These are phyloP conservation scores for Pueraria montana DNA, from an alignment of 306 rosid genomes.

Conservation along the genomic window DNA sequence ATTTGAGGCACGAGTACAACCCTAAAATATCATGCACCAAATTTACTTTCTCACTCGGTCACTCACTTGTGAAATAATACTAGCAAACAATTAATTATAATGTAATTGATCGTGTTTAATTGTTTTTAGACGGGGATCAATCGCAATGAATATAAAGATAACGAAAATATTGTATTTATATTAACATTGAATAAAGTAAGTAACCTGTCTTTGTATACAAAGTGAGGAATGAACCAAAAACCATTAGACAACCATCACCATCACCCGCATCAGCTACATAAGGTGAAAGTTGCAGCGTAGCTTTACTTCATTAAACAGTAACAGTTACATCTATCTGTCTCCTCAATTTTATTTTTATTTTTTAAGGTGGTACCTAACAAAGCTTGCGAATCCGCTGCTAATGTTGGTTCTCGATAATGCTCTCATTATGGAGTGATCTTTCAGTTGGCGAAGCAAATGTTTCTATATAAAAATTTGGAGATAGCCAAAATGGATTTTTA, in stretches of 20 bases:
- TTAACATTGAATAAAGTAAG: slow-evolving; percentile 9
- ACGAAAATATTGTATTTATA: background rate
- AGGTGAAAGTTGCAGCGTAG: slow-evolving; percentile 38
- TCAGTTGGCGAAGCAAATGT: slow-evolving; percentile 9
- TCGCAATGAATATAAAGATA: background rate
- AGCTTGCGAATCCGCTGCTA: slow-evolving; percentile 33
- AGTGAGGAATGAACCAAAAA: background rate
- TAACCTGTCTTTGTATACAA: background rate
- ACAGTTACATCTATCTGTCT: slow-evolving; percentile 26
- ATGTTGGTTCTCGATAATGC: background rate
- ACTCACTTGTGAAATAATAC: background rate
- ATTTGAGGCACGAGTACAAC: background rate
- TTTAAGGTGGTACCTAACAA: slow-evolving; percentile 45
- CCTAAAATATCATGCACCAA: too few relatives aligned
- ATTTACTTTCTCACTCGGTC: too few relatives aligned
- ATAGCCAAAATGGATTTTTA: slow-evolving; percentile 21
- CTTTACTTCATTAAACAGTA: slow-evolving; percentile 36
- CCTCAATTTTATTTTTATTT: slow-evolving; percentile 1
- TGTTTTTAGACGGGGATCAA: background rate
- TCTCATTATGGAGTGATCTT: slow-evolving; percentile 13
- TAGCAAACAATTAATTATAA: background rate
- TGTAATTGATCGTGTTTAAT: background rate
- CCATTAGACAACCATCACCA: background rate
- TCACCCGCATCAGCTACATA: slow-evolving; percentile 2
- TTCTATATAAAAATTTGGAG: background rate